These are phyloP conservation scores for Xylaria flabelliformis DNA, from an alignment of 495 filamentous ascomycete species.

Conservation along the genomic window DNA sequence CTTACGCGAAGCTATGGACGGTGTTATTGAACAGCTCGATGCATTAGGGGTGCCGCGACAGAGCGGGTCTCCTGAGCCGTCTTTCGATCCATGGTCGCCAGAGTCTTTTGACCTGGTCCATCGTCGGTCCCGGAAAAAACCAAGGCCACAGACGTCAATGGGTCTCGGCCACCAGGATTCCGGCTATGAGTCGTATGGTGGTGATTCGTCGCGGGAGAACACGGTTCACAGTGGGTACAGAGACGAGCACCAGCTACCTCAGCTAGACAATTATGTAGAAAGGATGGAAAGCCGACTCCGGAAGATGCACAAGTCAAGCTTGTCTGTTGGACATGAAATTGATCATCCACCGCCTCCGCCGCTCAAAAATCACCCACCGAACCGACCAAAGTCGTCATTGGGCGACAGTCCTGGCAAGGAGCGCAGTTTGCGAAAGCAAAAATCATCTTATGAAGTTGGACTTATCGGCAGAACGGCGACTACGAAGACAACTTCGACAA, in stretches of 20 bases:
- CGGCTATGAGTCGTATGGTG: constrained; percentile 59
- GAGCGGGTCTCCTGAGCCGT: constrained; percentile 57
- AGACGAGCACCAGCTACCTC: constrained; percentile 64
- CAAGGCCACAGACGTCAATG: constrained; percentile 74
- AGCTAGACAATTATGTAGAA: constrained; percentile 83
- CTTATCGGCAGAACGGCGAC: constrained; percentile 78
- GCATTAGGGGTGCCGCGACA: constrained; percentile 76
- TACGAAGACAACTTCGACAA: constrained; percentile 70
- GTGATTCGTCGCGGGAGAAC: constrained; percentile 50
- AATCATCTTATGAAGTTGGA: constrained; percentile 85
- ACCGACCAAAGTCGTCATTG: constrained; percentile 59
- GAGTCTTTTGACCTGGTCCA: constrained; percentile 78
- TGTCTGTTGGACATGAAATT: constrained; percentile 42
- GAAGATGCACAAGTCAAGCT: constrained; percentile 65
- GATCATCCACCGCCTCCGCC: constrained; percentile 68
- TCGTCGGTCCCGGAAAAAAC: constrained; percentile 44
- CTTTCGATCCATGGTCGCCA: constrained; percentile 86
- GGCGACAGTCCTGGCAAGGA: constrained; percentile 42
- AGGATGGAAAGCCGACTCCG: constrained; percentile 84
- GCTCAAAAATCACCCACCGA: constrained; percentile 59
- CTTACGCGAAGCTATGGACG: constrained; percentile 92
- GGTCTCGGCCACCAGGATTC: constrained; percentile 67
- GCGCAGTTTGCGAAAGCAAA: constrained; percentile 58
- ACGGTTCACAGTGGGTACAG: constrained; percentile 46
- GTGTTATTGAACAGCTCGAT: constrained; percentile 94